These are phyloP conservation scores for Excoecaria agallocha DNA, from an alignment of 345 rosid genomes.

Conservation along the genomic window DNA sequence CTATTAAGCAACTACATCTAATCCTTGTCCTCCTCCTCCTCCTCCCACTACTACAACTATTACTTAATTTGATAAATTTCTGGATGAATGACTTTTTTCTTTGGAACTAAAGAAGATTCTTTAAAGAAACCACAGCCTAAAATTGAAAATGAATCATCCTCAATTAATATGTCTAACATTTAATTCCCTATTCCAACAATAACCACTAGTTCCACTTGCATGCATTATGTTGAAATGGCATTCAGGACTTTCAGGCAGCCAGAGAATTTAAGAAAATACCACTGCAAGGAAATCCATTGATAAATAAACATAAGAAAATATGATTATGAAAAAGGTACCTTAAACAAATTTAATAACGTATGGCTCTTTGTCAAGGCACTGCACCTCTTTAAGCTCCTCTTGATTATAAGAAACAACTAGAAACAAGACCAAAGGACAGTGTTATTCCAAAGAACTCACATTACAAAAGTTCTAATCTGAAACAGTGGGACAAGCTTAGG, in stretches of 20 bases:
- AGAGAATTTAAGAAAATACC: not conserved
- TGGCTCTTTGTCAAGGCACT: conserved; percentile 83
- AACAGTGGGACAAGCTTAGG: not conserved
- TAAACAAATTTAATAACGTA: conserved; percentile 79
- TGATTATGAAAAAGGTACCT: conserved; percentile 44
- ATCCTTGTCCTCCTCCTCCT: too few species aligned
- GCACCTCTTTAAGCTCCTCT: conserved; percentile 97
- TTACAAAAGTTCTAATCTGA: not conserved
- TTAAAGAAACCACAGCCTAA: not conserved
- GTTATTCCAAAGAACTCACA: conserved; percentile 7
- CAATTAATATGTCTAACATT: not conserved
- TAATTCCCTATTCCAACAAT: not conserved
- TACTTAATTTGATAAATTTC: not conserved
- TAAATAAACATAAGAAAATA: not conserved
- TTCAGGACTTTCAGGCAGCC: not conserved
- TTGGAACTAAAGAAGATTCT: not conserved
- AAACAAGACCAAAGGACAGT: conserved; percentile 20
- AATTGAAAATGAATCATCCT: not conserved
- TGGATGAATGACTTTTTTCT: not conserved
- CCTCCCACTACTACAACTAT: not conserved
- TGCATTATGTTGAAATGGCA: conserved; percentile 1
- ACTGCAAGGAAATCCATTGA: not conserved
- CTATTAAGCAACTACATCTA: not conserved
- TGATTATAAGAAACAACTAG: conserved; percentile 85
- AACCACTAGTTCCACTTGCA: not conserved